phyloP scores from a whole-genome alignment of 106 monocot genomes.

The Dioscorea dumetorum region DNA sequence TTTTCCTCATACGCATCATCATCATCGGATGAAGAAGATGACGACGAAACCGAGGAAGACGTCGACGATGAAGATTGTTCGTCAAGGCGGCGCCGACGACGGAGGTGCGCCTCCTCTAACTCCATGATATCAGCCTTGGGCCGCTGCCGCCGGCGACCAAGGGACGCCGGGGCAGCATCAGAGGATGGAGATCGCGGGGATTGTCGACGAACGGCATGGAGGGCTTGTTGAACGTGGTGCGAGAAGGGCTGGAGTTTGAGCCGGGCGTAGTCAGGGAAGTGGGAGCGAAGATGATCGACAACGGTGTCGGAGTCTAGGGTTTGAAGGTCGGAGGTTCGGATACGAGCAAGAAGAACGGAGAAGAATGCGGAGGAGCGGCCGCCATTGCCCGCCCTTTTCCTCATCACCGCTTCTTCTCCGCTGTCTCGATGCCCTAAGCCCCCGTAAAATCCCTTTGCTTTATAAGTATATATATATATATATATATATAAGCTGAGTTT shows the following conservation, averaged over 20 bases:
- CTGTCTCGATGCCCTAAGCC: not conserved
- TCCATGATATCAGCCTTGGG: slow-evolving; percentile 16
- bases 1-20: slow-evolving; percentile 41
- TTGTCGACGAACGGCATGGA: slow-evolving; percentile 13
- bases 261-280: slow-evolving; percentile 43
- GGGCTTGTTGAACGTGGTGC: slow-evolving; percentile 18
- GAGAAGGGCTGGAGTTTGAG: slow-evolving; percentile 39
- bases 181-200: not conserved
- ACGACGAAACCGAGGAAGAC: slow-evolving; percentile 5
- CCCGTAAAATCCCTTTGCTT: not conserved
- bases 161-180: not conserved
- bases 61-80: not conserved
- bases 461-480: not conserved
- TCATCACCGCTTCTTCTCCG: slow-evolving; percentile 8
- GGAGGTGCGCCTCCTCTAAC: slow-evolving; percentile 24
- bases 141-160: slow-evolving; percentile 4
- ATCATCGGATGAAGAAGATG: too few species aligned
- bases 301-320: slow-evolving; percentile 16
- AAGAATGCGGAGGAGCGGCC: slow-evolving; percentile 15
- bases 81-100: slow-evolving; percentile 1
- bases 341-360: slow-evolving; percentile 24
- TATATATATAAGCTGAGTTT: too few species aligned
- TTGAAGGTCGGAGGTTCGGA: slow-evolving; percentile 13
- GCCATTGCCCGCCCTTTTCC: slow-evolving; percentile 17
- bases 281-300: slow-evolving; percentile 32